These are phyloP conservation scores for Heritiera fomes DNA, from an alignment of 345 rosid species.

Conservation along the genomic window DNA sequence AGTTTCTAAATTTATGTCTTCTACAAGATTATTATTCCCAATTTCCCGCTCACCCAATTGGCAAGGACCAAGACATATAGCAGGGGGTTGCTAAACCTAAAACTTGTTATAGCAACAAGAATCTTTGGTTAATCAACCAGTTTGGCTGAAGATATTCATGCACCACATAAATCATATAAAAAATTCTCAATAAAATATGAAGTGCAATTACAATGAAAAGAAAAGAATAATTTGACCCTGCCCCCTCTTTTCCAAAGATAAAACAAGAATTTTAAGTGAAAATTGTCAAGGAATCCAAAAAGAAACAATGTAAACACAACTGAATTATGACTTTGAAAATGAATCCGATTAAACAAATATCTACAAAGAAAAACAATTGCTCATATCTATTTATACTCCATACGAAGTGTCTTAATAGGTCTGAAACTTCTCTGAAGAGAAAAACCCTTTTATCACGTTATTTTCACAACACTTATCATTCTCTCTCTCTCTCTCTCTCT, in stretches of 20 bases:
- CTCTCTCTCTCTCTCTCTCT: no score
- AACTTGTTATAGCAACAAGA: background rate
- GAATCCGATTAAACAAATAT: background rate
- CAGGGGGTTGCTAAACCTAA: background rate
- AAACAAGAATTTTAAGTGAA: background rate
- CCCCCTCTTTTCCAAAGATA: background rate
- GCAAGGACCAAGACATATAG: background rate
- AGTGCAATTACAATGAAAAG: background rate
- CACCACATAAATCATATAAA: background rate
- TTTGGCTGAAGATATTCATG: background rate
- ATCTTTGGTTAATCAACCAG: background rate
- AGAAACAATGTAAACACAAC: background rate
- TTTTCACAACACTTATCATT: background rate
- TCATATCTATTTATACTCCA: background rate
- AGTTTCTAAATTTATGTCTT: background rate
- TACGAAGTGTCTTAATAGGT: background rate
- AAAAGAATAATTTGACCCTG: background rate
- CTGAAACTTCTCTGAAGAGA: background rate
- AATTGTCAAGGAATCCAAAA: background rate
- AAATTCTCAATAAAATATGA: background rate
- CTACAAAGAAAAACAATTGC: background rate
- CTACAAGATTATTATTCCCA: constrained; percentile 10
- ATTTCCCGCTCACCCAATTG: background rate
- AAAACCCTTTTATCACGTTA: background rate
- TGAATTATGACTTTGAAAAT: background rate